Conservation (phyloP, 371 early-diverging fungal genomes). For the Lichtheimia ramosa region DNA sequence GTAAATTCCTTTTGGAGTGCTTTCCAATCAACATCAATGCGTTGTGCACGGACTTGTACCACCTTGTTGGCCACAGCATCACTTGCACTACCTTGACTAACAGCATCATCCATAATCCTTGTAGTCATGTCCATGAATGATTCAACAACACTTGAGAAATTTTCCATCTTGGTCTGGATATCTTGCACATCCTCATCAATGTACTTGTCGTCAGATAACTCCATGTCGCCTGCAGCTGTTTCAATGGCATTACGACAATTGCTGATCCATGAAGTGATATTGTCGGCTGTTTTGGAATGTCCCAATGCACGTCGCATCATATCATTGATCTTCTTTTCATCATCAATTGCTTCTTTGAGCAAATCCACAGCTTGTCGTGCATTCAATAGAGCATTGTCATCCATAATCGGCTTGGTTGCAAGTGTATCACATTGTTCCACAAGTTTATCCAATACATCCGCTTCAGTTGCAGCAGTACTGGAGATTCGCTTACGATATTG, state of each 20-base stretch:
- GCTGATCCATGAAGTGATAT: slow-evolving; percentile 33
- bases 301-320: slow-evolving; percentile 24
- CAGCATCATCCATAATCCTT: slow-evolving; percentile 4
- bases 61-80: background rate
- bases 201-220: slow-evolving; percentile 20
- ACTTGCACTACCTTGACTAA: background rate
- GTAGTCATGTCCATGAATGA: slow-evolving; percentile 31
- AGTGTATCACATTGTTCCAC: background rate
- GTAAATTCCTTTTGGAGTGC: slow-evolving; percentile 4
- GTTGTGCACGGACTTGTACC: slow-evolving; percentile 6
- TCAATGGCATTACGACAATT: slow-evolving; percentile 32
- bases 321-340: slow-evolving; percentile 19
- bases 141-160: slow-evolving; percentile 26
- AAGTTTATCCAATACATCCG: slow-evolving; percentile 3
- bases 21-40: slow-evolving; percentile 12
- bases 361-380: background rate
- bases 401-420: background rate
- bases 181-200: slow-evolving; percentile 18
- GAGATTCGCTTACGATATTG: slow-evolving; percentile 3
- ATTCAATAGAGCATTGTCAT: background rate
- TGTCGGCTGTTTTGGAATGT: slow-evolving; percentile 31
- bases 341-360: slow-evolving; percentile 1
- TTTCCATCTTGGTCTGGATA: slow-evolving; percentile 26
- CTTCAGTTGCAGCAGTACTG: slow-evolving; percentile 6
- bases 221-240: slow-evolving; percentile 12